phyloP scores from a whole-genome alignment of 805 yeast genomes.

The Hanseniaspora hatyaiensis region DNA sequence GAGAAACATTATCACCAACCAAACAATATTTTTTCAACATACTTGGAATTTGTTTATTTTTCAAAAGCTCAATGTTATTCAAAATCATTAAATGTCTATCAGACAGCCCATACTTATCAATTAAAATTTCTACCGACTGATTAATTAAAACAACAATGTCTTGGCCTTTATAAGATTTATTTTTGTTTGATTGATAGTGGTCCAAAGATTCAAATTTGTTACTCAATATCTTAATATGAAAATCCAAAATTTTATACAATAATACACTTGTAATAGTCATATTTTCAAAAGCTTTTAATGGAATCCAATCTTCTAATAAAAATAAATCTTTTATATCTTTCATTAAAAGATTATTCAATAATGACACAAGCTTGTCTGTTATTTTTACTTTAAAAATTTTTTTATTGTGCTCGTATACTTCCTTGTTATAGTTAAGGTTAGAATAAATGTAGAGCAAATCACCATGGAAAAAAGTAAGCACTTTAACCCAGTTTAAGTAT shows the following conservation, averaged over 20 bases:
- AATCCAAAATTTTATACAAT: constrained; percentile 1
- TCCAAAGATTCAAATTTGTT: neutral
- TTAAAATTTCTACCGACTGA: neutral
- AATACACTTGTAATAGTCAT: constrained; percentile 3
- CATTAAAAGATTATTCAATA: constrained; percentile 6
- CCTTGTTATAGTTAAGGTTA: too few relatives aligned
- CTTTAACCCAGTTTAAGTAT: constrained; percentile 11
- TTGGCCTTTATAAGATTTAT: too few relatives aligned
- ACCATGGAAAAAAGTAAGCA: neutral
- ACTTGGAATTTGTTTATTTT: too few relatives aligned
- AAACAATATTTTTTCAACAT: too few relatives aligned
- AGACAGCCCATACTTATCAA: neutral
- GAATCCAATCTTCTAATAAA: constrained; percentile 8
- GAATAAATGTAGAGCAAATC: constrained; percentile 1
- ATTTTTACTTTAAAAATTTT: too few relatives aligned
- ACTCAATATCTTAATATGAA: neutral
- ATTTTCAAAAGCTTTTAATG: neutral
- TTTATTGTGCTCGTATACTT: too few relatives aligned
- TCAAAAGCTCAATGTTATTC: constrained; percentile 5
- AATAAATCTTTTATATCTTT: neutral
- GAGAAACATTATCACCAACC: too few relatives aligned
- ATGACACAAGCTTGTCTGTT: too few relatives aligned
- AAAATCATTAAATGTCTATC: constrained; percentile 2
- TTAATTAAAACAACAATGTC: too few relatives aligned
- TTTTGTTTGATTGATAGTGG: neutral